Evolutionary conservation across 2,329 filamentous ascomycete species (phyloP).

Genomic region (Penicillium sp.): DNA sequence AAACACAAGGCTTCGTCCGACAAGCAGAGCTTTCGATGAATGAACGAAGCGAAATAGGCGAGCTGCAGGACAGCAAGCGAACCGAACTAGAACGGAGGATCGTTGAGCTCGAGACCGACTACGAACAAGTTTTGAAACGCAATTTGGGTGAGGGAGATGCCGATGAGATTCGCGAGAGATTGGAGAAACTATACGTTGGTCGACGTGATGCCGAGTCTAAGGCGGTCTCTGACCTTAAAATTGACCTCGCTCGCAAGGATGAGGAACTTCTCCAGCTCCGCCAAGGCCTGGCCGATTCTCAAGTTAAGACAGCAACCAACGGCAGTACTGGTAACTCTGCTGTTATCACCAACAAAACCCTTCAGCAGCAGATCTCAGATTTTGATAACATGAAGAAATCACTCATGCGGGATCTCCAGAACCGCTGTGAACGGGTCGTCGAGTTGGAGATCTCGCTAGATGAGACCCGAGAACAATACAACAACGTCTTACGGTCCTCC

Average conservation of each 20-base stretch:
- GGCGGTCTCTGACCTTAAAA: constrained; percentile 71
- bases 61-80: constrained; percentile 60
- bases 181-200: constrained; percentile 72
- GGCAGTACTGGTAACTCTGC: constrained; percentile 44
- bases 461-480: constrained; percentile 97
- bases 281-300: constrained; percentile 71
- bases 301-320: constrained; percentile 52
- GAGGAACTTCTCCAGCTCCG: constrained; percentile 80
- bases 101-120: constrained; percentile 70
- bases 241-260: constrained; percentile 70
- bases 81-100: constrained; percentile 75
- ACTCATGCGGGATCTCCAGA: constrained; percentile 96
- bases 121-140: constrained; percentile 74
- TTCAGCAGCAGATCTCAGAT: constrained; percentile 96
- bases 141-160: constrained; percentile 75
- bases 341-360: constrained; percentile 76
- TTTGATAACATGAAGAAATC: constrained; percentile 99
- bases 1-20: constrained; percentile 86
- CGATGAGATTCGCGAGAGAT: constrained; percentile 74
- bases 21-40: constrained; percentile 87
- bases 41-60: constrained; percentile 61
- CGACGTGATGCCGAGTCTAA: constrained; percentile 70
- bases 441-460: constrained; percentile 97
- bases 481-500: constrained; percentile 91
- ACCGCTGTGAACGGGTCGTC: constrained; percentile 95